Evolutionary conservation across 148 eudicot species (phyloP).

Genomic region (Salicornia ramosissima): DNA sequence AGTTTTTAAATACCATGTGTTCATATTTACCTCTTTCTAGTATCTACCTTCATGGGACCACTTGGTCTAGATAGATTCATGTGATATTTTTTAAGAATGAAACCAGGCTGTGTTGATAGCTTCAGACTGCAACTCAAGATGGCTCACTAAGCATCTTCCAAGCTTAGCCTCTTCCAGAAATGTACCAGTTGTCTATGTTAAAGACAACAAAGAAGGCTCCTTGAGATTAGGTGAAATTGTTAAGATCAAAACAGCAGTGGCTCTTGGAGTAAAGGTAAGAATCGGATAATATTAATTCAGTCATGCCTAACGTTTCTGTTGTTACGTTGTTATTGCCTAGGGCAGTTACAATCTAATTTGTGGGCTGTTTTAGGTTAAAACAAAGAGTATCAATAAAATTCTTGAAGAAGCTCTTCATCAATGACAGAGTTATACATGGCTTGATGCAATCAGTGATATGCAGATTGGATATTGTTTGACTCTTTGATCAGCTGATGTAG

Average conservation of each 20-base stretch:
- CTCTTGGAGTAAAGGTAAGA: constrained; percentile 68
- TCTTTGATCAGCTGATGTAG: not conserved
- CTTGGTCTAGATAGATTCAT: not conserved
- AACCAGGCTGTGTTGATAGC: constrained; percentile 76
- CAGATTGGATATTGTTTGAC: not conserved
- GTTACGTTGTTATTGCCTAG: not conserved
- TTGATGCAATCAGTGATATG: not conserved
- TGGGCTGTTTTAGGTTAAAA: constrained; percentile 41
- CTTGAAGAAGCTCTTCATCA: constrained; percentile 33
- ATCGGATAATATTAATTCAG: constrained; percentile 4
- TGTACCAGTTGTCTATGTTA: constrained; percentile 63
- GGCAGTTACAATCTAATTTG: not conserved
- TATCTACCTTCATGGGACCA: not conserved
- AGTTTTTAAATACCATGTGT: not conserved
- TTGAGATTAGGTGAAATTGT: constrained; percentile 68
- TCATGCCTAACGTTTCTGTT: not conserved
- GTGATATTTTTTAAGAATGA: not conserved
- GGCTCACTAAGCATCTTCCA: constrained; percentile 77
- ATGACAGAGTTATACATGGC: not conserved
- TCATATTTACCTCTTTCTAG: not conserved
- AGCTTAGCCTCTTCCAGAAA: constrained; percentile 64
- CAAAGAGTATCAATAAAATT: constrained; percentile 45
- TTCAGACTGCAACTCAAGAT: constrained; percentile 71
- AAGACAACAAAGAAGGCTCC: constrained; percentile 72
- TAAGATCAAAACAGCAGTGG: constrained; percentile 69